A percentile compares a stretch with the other conserved stretches of the same genome.
phyloP scores from a whole-genome alignment of 1,139 yeast genomes.

The Saccharomyces hybrid region DNA sequence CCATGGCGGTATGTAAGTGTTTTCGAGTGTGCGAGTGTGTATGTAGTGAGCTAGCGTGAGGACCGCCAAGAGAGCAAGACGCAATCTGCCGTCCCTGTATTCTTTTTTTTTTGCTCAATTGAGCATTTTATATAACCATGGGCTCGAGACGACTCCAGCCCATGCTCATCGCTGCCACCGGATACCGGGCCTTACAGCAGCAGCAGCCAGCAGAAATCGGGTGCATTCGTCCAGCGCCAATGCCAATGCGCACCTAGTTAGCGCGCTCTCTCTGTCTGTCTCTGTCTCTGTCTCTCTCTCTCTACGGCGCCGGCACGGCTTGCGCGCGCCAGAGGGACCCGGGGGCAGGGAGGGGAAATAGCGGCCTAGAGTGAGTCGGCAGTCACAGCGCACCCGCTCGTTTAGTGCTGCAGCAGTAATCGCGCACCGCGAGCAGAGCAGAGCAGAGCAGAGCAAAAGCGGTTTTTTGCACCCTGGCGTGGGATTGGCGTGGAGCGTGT shows the following conservation, averaged over 20 bases:
- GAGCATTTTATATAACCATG: background rate
- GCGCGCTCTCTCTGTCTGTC: background rate
- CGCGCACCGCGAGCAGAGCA: background rate
- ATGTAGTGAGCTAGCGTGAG: background rate
- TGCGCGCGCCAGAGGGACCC: background rate
- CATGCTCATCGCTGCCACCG: background rate
- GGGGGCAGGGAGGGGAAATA: background rate
- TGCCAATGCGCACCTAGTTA: background rate
- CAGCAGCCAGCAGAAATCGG: background rate
- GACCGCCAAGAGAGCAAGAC: background rate
- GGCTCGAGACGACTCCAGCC: background rate
- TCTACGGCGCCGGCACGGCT: background rate
- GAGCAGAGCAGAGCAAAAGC: no score
- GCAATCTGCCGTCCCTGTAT: background rate
- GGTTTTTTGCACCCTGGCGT: background rate
- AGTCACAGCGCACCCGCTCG: background rate
- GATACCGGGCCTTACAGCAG: background rate
- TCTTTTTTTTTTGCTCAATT: background rate
- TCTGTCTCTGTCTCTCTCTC: no score
- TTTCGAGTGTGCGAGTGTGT: no score
- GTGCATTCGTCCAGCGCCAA: background rate
- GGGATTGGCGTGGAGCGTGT: background rate
- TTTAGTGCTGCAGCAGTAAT: background rate
- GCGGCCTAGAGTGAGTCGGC: background rate
- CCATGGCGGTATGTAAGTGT: conserved; percentile 3